phyloP scores from a whole-genome alignment of 2,329 filamentous ascomycete species.

The Ustulina deusta region DNA sequence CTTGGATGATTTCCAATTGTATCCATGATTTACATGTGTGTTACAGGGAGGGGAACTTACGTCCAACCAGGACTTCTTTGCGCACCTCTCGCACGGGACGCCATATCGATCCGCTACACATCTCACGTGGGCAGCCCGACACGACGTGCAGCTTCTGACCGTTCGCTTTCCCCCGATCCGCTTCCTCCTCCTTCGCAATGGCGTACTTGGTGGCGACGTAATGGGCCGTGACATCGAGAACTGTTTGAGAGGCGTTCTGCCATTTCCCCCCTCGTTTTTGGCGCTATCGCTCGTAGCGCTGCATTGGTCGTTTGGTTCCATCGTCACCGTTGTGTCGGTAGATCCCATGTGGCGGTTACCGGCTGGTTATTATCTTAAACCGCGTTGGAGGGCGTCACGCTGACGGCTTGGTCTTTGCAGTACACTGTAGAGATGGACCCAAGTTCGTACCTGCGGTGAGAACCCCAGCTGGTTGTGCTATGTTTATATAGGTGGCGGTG shows the following conservation, averaged over 20 bases:
- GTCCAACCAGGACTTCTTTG: slow-evolving; percentile 38
- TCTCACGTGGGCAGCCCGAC: slow-evolving; percentile 40
- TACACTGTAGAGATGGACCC: background rate
- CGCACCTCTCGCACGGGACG: slow-evolving; percentile 41
- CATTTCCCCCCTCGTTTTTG: background rate
- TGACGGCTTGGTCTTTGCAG: background rate
- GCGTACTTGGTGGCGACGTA: background rate
- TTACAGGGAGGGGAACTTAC: slow-evolving; percentile 29
- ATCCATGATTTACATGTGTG: too few species aligned
- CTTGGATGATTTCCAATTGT: too few species aligned
- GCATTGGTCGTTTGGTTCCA: slow-evolving; percentile 7
- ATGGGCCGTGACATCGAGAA: background rate
- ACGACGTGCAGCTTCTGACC: slow-evolving; percentile 38
- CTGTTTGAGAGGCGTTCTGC: slow-evolving; percentile 26
- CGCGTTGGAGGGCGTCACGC: background rate
- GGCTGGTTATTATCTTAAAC: background rate
- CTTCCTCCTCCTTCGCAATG: slow-evolving; percentile 24
- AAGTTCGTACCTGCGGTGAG: background rate
- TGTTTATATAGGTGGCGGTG: background rate
- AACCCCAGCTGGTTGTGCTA: background rate
- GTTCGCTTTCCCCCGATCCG: slow-evolving; percentile 35
- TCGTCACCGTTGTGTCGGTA: background rate
- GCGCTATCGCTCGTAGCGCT: background rate
- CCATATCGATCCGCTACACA: slow-evolving; percentile 41
- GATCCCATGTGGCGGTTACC: background rate